Conservation (phyloP, 1,284 basidiomycete species). For the Boletellus deceptivus region DNA sequence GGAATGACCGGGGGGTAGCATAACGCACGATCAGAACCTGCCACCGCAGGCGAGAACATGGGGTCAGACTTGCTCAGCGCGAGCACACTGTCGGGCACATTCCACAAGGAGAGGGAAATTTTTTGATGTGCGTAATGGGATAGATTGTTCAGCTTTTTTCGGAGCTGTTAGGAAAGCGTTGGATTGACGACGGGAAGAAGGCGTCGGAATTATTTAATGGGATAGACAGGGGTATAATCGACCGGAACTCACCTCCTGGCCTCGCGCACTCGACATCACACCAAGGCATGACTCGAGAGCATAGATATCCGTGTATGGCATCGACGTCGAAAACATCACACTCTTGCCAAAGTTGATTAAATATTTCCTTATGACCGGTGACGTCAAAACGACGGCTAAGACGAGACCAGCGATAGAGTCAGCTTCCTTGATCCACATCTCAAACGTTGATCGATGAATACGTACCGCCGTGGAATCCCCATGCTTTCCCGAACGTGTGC, state of each 20-base stretch:
- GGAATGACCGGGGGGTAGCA: constrained; percentile 21
- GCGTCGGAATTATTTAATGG: not conserved
- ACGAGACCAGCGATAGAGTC: not conserved
- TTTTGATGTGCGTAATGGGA: constrained; percentile 14
- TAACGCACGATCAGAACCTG: not conserved
- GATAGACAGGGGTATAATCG: not conserved
- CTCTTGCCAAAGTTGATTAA: constrained; percentile 62
- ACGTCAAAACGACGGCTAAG: constrained; percentile 51
- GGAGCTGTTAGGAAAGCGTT: constrained; percentile 11
- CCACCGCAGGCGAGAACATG: not conserved
- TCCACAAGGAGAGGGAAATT: constrained; percentile 5
- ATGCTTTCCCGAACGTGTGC: constrained; percentile 51
- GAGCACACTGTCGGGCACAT: constrained; percentile 12
- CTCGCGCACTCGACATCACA: constrained; percentile 11
- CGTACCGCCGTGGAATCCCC: constrained; percentile 73
- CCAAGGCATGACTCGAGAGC: constrained; percentile 37
- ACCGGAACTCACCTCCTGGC: constrained; percentile 26
- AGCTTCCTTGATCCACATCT: not conserved
- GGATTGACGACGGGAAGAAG: not conserved
- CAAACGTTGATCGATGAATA: constrained; percentile 23
- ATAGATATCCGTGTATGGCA: constrained; percentile 46
- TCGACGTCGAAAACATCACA: constrained; percentile 53
- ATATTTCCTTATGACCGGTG: constrained; percentile 46
- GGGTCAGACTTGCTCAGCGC: not conserved
- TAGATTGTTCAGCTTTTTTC: constrained; percentile 6